These are phyloP conservation scores for Amanita phalloides DNA, from an alignment of 768 basidiomycete genomes.

Conservation along the genomic window DNA sequence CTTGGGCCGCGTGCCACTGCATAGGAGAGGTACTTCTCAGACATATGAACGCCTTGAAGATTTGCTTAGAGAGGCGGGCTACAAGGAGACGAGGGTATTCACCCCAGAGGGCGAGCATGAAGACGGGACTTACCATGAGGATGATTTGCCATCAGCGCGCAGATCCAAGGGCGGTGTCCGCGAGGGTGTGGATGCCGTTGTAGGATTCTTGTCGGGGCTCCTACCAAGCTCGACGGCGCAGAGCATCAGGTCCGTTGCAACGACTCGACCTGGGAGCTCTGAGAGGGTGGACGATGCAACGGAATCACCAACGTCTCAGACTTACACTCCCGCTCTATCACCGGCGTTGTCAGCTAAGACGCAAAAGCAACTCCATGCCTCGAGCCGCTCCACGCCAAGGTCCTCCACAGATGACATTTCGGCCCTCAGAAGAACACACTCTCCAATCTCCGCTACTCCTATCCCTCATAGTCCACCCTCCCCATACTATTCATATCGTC, in stretches of 20 bases:
- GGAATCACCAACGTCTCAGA: constrained; percentile 6
- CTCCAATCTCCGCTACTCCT: background rate
- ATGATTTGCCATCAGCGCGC: constrained; percentile 7
- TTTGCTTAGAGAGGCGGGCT: constrained; percentile 77
- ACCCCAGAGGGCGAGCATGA: constrained; percentile 69
- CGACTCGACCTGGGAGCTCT: background rate
- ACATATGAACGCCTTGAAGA: constrained; percentile 82
- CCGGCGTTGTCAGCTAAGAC: background rate
- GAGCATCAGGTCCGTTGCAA: constrained; percentile 4
- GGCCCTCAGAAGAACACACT: background rate
- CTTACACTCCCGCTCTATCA: background rate
- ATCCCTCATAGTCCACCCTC: background rate
- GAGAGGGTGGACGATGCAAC: constrained; percentile 7
- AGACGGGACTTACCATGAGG: constrained; percentile 18
- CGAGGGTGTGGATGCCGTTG: constrained; percentile 50
- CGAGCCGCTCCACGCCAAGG: background rate
- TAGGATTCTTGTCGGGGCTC: constrained; percentile 56
- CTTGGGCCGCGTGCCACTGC: constrained; percentile 54
- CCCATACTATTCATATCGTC: background rate
- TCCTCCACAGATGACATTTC: constrained; percentile 1
- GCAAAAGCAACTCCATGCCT: background rate
- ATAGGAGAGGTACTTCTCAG: constrained; percentile 68
- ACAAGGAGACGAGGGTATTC: constrained; percentile 85
- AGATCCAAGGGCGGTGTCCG: constrained; percentile 24
- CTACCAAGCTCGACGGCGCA: constrained; percentile 26